Percentiles rank a stretch among this genome's conserved stretches.
Evolutionary conservation across 1,284 basidiomycete genomes (phyloP).

Genomic region (Heterobasidion annosum): DNA sequence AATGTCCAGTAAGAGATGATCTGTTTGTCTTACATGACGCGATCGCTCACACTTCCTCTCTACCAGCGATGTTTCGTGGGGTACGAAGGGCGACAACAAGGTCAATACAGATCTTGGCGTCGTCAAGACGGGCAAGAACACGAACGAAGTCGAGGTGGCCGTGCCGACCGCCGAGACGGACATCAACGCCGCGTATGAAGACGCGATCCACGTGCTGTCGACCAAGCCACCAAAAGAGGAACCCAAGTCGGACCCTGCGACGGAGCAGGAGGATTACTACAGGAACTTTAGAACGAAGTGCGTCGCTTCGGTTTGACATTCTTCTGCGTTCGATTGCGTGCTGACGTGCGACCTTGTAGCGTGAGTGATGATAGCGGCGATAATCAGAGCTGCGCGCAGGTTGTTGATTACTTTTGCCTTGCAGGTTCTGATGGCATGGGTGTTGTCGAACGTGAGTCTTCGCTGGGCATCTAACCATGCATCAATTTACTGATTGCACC

Average conservation of each 20-base stretch:
- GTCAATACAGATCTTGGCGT: slow-evolving; percentile 72
- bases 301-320: neutral
- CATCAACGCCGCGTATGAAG: slow-evolving; percentile 74
- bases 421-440: slow-evolving; percentile 73
- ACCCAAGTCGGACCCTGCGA: slow-evolving; percentile 33
- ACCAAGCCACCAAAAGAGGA: slow-evolving; percentile 45
- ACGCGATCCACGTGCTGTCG: slow-evolving; percentile 77
- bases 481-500: neutral
- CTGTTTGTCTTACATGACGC: slow-evolving; percentile 6
- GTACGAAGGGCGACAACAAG: slow-evolving; percentile 76
- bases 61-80: slow-evolving; percentile 19
- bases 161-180: slow-evolving; percentile 81
- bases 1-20: slow-evolving; percentile 67
- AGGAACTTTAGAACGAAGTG: slow-evolving; percentile 3
- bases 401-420: neutral
- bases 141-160: slow-evolving; percentile 80
- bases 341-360: slow-evolving; percentile 1
- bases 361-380: neutral
- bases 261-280: slow-evolving; percentile 79
- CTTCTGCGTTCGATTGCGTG: neutral
- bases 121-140: slow-evolving; percentile 74
- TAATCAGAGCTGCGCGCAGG: too few species aligned
- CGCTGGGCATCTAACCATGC: too few species aligned
- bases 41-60: neutral
- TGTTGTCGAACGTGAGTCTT: slow-evolving; percentile 61